Conservation (phyloP, 129 eudicot genomes). For the Saposhnikovia divaricata region DNA sequence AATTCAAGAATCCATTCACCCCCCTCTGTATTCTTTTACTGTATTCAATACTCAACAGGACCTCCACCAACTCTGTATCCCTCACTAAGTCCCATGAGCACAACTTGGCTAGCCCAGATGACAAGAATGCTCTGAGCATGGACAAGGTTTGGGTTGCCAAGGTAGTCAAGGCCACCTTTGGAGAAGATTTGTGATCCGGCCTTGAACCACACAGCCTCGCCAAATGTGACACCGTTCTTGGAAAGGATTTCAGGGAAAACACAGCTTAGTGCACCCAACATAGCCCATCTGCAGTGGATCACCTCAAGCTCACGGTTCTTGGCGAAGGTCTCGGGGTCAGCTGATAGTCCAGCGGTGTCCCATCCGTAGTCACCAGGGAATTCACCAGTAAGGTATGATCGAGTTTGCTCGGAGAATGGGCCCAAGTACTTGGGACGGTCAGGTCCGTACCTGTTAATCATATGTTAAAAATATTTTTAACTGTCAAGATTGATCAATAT, state of each 20-base stretch:
- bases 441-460: constrained; percentile 48
- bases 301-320: constrained; percentile 77
- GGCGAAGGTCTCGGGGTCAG: constrained; percentile 74
- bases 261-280: constrained; percentile 73
- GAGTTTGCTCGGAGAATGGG: constrained; percentile 70
- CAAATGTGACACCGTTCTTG: constrained; percentile 57
- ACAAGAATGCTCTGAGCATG: constrained; percentile 74
- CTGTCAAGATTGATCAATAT: neutral
- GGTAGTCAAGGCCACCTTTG: constrained; percentile 68
- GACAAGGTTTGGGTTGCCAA: constrained; percentile 60
- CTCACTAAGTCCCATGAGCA: constrained; percentile 58
- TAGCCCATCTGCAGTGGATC: constrained; percentile 74
- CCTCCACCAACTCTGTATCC: constrained; percentile 70
- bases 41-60: no score
- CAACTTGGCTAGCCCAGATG: constrained; percentile 57
- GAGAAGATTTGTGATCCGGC: constrained; percentile 65
- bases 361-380: constrained; percentile 81
- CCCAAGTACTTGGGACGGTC: constrained; percentile 73
- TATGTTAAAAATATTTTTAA: no score
- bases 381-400: constrained; percentile 68
- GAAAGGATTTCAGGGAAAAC: constrained; percentile 67
- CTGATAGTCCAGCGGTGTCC: constrained; percentile 73
- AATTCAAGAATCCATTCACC: no score
- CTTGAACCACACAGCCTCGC: constrained; percentile 72
- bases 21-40: no score